Base-by-base conservation (phyloP, 805 yeast species). In the Saccharomycopsis malanga region DNA sequence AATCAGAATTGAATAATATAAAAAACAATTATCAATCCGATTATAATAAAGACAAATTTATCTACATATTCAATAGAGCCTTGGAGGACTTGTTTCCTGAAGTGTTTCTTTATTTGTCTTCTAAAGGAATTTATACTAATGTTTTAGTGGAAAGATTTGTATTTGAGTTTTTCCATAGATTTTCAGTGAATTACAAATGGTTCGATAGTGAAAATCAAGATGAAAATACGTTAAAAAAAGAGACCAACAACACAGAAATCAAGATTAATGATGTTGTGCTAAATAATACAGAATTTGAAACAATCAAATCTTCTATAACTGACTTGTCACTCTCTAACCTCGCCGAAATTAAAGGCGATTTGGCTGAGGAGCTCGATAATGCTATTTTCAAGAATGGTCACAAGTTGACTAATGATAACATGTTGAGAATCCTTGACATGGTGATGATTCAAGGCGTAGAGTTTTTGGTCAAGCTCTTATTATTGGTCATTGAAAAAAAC, bases 61-160 rank as follows among this genome's bases (percentile, higher is more conserved):
- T 50, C 22, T 46, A 46, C 32, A 39, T 49, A n/a, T 52, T 52
- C 27, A 52, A 52, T 34, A 35, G 53, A 30, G 35, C 53, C 27
- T 46, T 52, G 36, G 55, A 52, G 34, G 51, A 52, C 35, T 36
- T 43, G 12, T 52, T 49, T 21, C 55, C 55, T 6, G 55, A 52
- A 42, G 41, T 52, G 7, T 44, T 49, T 17, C 30, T 52, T 15
- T 45, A 46, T 41, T 23, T 52, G 10, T 46, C 55, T 10, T 36
- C 48, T 4, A 45, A 49, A 17, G 55, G 55, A 4, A 49, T 52
- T 9, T 23, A 37, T n/a, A 46, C 55, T 7, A 46, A 52, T 34
- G 32, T 49, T 4, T 25, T 52, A 5, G 4, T 52, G 5, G 53
- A 52, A 35, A 36, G 48, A 17, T 49, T 40, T 27, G 44, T 52